Percentiles rank a stretch among this genome's conserved stretches.
Conservation (phyloP, 2,329 filamentous ascomycete genomes). For the Xylariaceae sp. region DNA sequence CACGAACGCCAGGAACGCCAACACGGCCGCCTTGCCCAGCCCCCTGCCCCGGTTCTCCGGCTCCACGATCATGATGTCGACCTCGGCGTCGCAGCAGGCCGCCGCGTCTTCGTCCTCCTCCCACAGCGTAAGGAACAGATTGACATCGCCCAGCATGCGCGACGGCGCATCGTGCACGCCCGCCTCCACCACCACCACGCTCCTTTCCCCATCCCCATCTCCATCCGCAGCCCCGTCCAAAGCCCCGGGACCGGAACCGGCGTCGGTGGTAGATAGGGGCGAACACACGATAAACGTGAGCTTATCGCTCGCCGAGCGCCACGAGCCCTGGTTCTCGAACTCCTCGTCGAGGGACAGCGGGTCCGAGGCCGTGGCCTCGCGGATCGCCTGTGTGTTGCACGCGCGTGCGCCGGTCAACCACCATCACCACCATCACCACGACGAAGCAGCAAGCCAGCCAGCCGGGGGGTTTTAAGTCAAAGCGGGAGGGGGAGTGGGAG, state of each 20-base stretch:
- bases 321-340: conserved; percentile 87
- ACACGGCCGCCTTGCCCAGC: conserved; percentile 51
- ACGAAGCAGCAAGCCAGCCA: not conserved
- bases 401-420: too few species aligned
- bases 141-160: conserved; percentile 74
- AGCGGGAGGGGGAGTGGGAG: not conserved
- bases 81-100: conserved; percentile 32
- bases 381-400: conserved; percentile 61
- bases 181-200: conserved; percentile 33
- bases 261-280: conserved; percentile 39
- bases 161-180: conserved; percentile 56
- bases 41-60: conserved; percentile 28
- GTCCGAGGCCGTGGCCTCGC: conserved; percentile 84
- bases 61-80: conserved; percentile 40
- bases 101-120: conserved; percentile 51
- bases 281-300: conserved; percentile 86
- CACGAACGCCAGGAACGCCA: conserved; percentile 72
- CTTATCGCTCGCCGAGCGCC: conserved; percentile 82
- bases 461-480: not conserved
- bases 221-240: conserved; percentile 7
- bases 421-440: too few species aligned
- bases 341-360: conserved; percentile 79
- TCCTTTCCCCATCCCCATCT: not conserved
- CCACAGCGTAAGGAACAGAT: conserved; percentile 73
- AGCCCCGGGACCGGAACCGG: too few species aligned